phyloP scores from a whole-genome alignment of 2,329 filamentous ascomycete species.

The Aspergillus ustus region DNA sequence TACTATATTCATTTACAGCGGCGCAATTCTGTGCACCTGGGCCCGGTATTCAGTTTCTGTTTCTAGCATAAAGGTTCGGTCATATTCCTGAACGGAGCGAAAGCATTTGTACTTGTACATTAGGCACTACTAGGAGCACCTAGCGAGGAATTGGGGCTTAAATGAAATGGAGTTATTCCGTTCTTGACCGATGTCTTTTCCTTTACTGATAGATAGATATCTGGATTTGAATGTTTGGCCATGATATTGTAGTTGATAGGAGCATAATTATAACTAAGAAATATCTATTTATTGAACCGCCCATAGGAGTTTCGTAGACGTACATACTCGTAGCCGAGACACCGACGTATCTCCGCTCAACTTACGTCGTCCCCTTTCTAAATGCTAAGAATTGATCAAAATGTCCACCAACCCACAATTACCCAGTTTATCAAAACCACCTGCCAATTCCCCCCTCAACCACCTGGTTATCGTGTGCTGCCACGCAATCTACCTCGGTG shows the following conservation, averaged over 20 bases:
- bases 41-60: neutral
- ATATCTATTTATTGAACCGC: too few relatives aligned
- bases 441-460: conserved; percentile 23
- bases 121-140: neutral
- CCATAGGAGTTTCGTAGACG: too few relatives aligned
- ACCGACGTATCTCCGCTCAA: too few relatives aligned
- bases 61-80: conserved; percentile 12
- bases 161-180: neutral
- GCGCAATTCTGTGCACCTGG: neutral
- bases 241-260: neutral
- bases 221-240: neutral
- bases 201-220: conserved; percentile 40
- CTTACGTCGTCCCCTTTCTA: too few relatives aligned
- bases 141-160: neutral
- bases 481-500: conserved; percentile 76
- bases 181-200: conserved; percentile 28
- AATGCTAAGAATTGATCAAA: neutral
- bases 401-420: neutral
- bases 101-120: conserved; percentile 8
- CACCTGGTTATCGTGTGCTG: conserved; percentile 81
- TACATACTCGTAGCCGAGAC: too few relatives aligned
- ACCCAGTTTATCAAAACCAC: neutral
- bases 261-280: neutral
- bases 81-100: conserved; percentile 7
- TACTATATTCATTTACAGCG: conserved; percentile 1